These are phyloP conservation scores for Mycena haematopus DNA, from an alignment of 768 basidiomycete genomes.

Conservation along the genomic window DNA sequence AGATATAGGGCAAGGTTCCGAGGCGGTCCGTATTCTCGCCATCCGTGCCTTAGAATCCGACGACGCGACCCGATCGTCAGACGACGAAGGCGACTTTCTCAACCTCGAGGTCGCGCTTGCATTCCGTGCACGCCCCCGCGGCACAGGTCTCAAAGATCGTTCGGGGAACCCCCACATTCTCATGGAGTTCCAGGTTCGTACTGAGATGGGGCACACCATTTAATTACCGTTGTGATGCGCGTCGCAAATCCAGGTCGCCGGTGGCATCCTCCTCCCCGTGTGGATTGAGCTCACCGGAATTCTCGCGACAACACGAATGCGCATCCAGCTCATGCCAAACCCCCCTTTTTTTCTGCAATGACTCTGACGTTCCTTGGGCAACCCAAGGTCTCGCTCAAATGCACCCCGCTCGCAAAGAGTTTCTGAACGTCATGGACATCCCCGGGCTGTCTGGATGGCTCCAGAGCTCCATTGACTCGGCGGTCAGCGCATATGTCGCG, in stretches of 20 bases:
- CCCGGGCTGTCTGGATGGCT: conserved; percentile 75
- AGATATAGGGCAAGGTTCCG: conserved; percentile 72
- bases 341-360: conserved; percentile 61
- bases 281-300: conserved; percentile 79
- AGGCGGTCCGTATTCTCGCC: conserved; percentile 71
- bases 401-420: conserved; percentile 65
- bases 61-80: conserved; percentile 35
- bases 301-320: conserved; percentile 65
- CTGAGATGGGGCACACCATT: no score
- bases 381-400: conserved; percentile 68
- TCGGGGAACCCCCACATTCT: conserved; percentile 69
- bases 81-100: conserved; percentile 54
- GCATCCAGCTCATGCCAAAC: conserved; percentile 77
- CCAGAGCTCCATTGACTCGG: conserved; percentile 69
- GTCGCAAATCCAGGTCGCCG: conserved; percentile 25
- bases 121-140: conserved; percentile 63
- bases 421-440: conserved; percentile 80
- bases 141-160: conserved; percentile 43
- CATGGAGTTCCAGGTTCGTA: conserved; percentile 66
- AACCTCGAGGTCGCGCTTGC: conserved; percentile 78
- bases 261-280: conserved; percentile 53
- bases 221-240: no score
- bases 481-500: conserved; percentile 66
- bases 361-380: conserved; percentile 73
- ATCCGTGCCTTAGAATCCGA: conserved; percentile 57